phyloP scores from a whole-genome alignment of 176 grass and related monocot genomes.

The Musa acuminata region DNA sequence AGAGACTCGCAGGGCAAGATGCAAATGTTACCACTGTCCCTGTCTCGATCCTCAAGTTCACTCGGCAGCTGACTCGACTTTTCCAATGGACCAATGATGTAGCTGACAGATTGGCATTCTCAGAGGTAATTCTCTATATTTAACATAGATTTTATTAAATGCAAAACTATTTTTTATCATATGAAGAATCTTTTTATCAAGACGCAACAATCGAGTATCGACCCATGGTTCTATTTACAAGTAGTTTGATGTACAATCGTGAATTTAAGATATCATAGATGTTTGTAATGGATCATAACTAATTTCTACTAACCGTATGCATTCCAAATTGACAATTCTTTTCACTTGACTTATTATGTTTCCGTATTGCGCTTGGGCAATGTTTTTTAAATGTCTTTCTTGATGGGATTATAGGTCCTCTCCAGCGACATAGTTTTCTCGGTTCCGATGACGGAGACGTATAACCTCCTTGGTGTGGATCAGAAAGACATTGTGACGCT shows the following conservation, averaged over 20 bases:
- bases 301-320: no score
- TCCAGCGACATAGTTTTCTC: constrained; percentile 94
- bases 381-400: no score
- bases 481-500: constrained; percentile 78
- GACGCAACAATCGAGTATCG: no score
- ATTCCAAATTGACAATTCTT: no score
- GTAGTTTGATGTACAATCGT: no score
- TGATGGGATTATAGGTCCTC: constrained; percentile 85
- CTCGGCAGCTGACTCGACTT: constrained; percentile 86
- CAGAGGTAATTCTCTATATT: constrained; percentile 45
- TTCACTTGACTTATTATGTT: no score
- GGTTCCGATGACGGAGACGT: constrained; percentile 86
- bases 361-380: no score
- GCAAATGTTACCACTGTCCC: constrained; percentile 94
- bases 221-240: no score
- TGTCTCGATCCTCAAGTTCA: constrained; percentile 88
- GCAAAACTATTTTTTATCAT: no score
- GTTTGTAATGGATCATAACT: no score
- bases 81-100: constrained; percentile 98
- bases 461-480: constrained; percentile 75
- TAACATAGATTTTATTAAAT: neutral
- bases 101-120: constrained; percentile 90
- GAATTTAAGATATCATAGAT: no score
- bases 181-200: no score
- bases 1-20: constrained; percentile 94